Conservation (phyloP, 495 filamentous ascomycete genomes). For the Penicillium malachiteum region DNA sequence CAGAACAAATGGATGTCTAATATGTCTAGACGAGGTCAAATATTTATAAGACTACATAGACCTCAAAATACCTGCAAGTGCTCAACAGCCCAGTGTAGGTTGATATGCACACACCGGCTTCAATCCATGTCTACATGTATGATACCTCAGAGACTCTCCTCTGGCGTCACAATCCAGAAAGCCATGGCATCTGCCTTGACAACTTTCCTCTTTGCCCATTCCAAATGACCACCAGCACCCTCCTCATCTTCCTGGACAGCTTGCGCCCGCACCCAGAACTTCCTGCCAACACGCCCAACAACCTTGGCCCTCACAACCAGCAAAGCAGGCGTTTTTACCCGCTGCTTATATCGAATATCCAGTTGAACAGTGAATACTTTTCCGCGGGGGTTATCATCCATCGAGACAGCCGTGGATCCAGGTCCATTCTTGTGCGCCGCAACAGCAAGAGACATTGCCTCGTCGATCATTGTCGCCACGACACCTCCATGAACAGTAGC, state of each 20-base stretch:
- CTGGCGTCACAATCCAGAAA: conserved; percentile 38
- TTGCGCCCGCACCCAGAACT: conserved; percentile 44
- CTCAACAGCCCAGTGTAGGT: too few species aligned
- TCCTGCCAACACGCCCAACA: conserved; percentile 34
- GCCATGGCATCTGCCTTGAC: conserved; percentile 43
- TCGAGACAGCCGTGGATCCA: conserved; percentile 1
- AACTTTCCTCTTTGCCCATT: conserved; percentile 31
- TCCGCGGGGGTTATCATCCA: conserved; percentile 27
- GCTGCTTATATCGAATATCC: conserved; percentile 40
- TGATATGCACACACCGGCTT: not conserved
- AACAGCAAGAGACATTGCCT: conserved; percentile 48
- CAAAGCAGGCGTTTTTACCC: conserved; percentile 32
- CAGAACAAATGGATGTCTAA: too few species aligned
- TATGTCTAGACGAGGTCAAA: too few species aligned
- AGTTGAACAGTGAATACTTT: conserved; percentile 40
- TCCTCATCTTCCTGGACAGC: conserved; percentile 37
- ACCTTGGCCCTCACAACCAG: conserved; percentile 35
- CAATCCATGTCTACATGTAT: not conserved
- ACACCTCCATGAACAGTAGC: conserved; percentile 47
- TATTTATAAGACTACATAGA: too few species aligned
- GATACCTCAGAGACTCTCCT: conserved; percentile 12
- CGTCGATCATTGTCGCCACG: conserved; percentile 70
- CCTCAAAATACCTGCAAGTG: too few species aligned
- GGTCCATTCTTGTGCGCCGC: conserved; percentile 27
- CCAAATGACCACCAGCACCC: conserved; percentile 27